A percentile compares a stretch with the other conserved stretches of the same genome.
These are phyloP conservation scores for Torrubiellomyces zombiae DNA, from an alignment of 2,329 filamentous ascomycete genomes.

Conservation along the genomic window DNA sequence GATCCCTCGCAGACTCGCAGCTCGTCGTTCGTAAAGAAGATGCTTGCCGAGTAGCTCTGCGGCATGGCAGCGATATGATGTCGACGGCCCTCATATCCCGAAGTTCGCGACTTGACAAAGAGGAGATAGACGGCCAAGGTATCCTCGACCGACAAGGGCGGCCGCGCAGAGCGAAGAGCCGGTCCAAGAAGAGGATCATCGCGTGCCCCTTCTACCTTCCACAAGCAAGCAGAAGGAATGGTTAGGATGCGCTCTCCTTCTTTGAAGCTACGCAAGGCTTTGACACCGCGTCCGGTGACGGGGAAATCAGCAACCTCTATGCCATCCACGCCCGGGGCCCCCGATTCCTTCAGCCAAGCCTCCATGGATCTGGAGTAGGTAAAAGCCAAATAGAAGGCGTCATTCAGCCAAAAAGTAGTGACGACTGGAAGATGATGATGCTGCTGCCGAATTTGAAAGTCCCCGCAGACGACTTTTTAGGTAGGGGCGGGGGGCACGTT, in stretches of 20 bases:
- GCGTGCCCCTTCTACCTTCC: constrained; percentile 16
- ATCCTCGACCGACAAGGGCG: constrained; percentile 16
- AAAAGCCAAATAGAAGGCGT: constrained; percentile 1
- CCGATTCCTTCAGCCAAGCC: constrained; percentile 14
- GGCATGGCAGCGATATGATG: constrained; percentile 14
- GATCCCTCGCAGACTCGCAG: constrained; percentile 15
- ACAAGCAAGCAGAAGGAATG: constrained; percentile 13
- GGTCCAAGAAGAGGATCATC: constrained; percentile 15
- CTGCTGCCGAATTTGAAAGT: constrained; percentile 2
- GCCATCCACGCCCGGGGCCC: constrained; percentile 13
- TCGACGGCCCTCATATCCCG: constrained; percentile 13
- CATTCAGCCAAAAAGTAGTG: constrained; percentile 1
- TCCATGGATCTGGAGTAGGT: constrained; percentile 10
- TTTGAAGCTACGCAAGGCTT: constrained; percentile 13
- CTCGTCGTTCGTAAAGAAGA: constrained; percentile 17
- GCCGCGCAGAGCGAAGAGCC: constrained; percentile 13
- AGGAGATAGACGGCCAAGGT: constrained; percentile 16
- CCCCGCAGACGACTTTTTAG: constrained; percentile 2
- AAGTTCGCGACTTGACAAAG: constrained; percentile 16
- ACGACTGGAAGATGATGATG: constrained; percentile 1
- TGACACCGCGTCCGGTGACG: constrained; percentile 15
- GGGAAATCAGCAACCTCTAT: constrained; percentile 16
- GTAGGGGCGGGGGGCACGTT: constrained; percentile 1
- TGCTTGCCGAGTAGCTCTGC: constrained; percentile 15
- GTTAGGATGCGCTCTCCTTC: constrained; percentile 17